These are phyloP conservation scores for Collybia sp. DNA, from an alignment of 768 basidiomycete species.

Conservation along the genomic window DNA sequence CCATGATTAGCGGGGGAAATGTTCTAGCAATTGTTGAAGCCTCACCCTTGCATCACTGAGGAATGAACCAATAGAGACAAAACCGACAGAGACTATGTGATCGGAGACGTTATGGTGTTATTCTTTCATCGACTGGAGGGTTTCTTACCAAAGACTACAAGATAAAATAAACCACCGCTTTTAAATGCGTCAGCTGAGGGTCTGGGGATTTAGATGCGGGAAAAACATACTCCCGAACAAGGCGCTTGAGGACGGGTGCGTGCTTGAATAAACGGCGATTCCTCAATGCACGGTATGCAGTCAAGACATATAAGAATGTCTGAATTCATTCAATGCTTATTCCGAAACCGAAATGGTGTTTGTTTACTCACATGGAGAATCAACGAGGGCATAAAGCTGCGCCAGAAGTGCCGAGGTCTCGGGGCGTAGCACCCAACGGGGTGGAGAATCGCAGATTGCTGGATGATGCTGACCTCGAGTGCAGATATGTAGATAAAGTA, in stretches of 20 bases:
- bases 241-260: slow-evolving; percentile 25
- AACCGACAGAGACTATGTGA: too few species aligned
- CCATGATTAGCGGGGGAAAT: background rate
- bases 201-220: background rate
- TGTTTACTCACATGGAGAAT: slow-evolving; percentile 25
- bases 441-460: slow-evolving; percentile 2
- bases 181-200: slow-evolving; percentile 1
- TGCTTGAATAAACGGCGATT: slow-evolving; percentile 26
- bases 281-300: slow-evolving; percentile 26
- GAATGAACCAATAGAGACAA: slow-evolving; percentile 28
- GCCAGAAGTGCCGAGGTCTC: slow-evolving; percentile 27
- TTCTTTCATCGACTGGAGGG: background rate
- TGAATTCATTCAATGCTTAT: slow-evolving; percentile 6
- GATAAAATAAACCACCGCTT: slow-evolving; percentile 37
- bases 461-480: slow-evolving; percentile 11
- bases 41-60: slow-evolving; percentile 22
- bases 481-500: slow-evolving; percentile 21
- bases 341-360: background rate
- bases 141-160: slow-evolving; percentile 30
- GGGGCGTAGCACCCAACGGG: slow-evolving; percentile 25
- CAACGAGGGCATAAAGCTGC: slow-evolving; percentile 31
- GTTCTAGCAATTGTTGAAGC: background rate
- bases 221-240: slow-evolving; percentile 31
- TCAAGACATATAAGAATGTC: slow-evolving; percentile 31
- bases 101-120: slow-evolving; percentile 20